Evolutionary conservation across 2,329 filamentous ascomycete genomes (phyloP).

Genomic region (Epichloe hybrida): DNA sequence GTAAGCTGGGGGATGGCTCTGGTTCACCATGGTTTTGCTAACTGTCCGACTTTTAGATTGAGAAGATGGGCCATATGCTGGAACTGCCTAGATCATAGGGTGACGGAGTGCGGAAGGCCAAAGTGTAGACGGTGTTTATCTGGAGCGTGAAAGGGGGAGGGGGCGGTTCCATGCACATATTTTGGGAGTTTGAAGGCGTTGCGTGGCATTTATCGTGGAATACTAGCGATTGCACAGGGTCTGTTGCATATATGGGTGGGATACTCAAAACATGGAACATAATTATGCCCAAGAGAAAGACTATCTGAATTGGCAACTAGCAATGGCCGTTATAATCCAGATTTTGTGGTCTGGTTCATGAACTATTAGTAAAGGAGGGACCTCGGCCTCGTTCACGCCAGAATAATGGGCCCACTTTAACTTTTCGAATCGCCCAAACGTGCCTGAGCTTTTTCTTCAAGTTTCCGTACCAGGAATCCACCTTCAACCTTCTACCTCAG

Average conservation of each 20-base stretch:
- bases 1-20: conserved; percentile 31
- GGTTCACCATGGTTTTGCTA: conserved; percentile 6
- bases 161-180: not conserved
- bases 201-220: not conserved
- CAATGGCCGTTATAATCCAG: too few species aligned
- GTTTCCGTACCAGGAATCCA: not conserved
- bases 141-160: not conserved
- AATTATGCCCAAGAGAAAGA: not conserved
- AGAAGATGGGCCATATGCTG: conserved; percentile 77
- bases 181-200: not conserved
- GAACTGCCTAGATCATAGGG: conserved; percentile 30
- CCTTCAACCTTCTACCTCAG: not conserved
- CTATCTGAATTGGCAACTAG: too few species aligned
- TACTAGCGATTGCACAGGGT: not conserved
- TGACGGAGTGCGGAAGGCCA: not conserved
- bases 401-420: not conserved
- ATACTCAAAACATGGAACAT: too few species aligned
- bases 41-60: conserved; percentile 41
- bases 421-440: not conserved
- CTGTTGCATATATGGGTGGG: not conserved
- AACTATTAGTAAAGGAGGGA: too few species aligned
- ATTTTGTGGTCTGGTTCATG: too few species aligned
- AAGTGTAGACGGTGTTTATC: not conserved
- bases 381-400: too few species aligned
- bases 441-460: not conserved